Percentiles rank a stretch among this genome's conserved stretches.
Evolutionary conservation across 208 protist genomes (phyloP).

Genomic region (Crithidia brevicula): DNA sequence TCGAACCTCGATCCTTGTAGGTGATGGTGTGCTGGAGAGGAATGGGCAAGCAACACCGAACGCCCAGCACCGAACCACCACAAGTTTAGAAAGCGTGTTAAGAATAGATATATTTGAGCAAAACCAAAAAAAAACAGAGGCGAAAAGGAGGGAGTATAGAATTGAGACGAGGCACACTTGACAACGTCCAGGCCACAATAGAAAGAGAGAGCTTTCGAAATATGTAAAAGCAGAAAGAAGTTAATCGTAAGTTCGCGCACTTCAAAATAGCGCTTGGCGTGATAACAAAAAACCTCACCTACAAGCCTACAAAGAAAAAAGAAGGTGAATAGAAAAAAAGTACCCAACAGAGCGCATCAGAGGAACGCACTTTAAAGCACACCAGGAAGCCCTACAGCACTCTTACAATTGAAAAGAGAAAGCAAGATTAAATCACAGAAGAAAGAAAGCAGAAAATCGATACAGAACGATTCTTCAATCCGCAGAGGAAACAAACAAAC

Average conservation of each 20-base stretch:
- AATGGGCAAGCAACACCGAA: too few species aligned
- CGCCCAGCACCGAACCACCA: too few species aligned
- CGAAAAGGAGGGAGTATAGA: neutral
- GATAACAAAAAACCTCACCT: neutral
- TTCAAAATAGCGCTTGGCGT: too few species aligned
- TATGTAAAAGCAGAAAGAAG: too few species aligned
- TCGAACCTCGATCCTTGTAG: too few species aligned
- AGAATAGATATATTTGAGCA: neutral
- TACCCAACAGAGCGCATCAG: too few species aligned
- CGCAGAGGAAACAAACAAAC: neutral
- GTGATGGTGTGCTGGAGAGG: too few species aligned
- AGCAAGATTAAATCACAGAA: neutral
- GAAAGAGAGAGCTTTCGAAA: neutral
- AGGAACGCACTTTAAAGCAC: too few species aligned
- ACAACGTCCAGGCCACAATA: slow-evolving; percentile 2
- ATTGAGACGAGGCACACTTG: too few species aligned
- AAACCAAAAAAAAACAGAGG: neutral
- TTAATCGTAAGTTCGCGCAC: too few species aligned
- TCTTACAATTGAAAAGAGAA: too few species aligned
- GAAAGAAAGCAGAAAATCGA: neutral
- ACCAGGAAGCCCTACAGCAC: neutral
- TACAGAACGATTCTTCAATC: neutral
- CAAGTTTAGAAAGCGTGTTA: neutral
- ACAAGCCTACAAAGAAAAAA: neutral
- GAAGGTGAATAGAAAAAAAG: neutral